phyloP scores from a whole-genome alignment of 805 yeast genomes.

The Grigorovia yakushimaensis region DNA sequence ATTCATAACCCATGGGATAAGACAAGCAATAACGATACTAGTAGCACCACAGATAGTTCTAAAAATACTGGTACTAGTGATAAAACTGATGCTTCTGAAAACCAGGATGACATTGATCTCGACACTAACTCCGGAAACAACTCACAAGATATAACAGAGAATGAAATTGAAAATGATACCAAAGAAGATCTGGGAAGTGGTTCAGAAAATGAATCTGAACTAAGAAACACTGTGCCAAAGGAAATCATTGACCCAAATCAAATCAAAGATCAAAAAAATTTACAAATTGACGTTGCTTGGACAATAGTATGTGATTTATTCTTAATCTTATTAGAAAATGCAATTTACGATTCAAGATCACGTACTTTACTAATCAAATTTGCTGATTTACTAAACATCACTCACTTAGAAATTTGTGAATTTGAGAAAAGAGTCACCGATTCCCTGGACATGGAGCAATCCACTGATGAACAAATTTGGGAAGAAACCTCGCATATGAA shows the following conservation, averaged over 20 bases:
- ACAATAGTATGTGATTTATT: conserved; percentile 87
- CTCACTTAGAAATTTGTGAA: conserved; percentile 64
- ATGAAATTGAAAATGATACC: no score
- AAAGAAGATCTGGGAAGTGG: no score
- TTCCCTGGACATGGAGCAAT: conserved; percentile 79
- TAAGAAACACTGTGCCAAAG: no score
- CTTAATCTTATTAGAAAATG: conserved; percentile 67
- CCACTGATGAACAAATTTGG: conserved; percentile 61
- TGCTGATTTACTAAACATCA: conserved; percentile 50
- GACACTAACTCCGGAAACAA: no score
- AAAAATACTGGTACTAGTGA: background rate
- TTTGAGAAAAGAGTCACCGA: conserved; percentile 89
- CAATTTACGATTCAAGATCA: conserved; percentile 83
- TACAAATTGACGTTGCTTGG: conserved; percentile 81
- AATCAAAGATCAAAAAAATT: conserved; percentile 25
- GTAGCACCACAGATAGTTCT: background rate
- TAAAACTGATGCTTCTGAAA: background rate
- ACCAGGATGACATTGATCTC: no score
- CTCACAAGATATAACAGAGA: no score
- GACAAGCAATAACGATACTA: background rate
- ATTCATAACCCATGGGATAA: conserved; percentile 44
- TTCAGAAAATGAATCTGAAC: no score
- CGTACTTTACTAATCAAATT: conserved; percentile 65
- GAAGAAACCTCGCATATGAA: conserved; percentile 62
- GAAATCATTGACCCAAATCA: conserved; percentile 26